Base-by-base conservation (phyloP, 805 yeast genomes). In the Sugiyamaella smithiae region DNA sequence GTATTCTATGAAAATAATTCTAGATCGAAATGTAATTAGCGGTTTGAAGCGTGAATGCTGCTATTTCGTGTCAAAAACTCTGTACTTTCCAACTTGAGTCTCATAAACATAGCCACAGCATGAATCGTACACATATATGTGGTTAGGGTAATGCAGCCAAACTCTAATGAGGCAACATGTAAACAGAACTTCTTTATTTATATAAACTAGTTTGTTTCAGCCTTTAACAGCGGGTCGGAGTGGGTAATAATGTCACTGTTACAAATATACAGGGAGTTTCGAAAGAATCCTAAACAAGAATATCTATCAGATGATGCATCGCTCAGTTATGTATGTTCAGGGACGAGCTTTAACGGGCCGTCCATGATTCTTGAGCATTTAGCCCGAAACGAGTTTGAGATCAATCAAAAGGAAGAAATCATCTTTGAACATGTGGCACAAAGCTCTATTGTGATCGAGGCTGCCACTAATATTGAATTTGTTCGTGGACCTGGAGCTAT, bases 401-500 rank as follows among this genome's bases (percentile, higher is more conserved):
- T 55, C 31, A 49, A 52, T 38, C 24, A 41, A 14, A 33, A 50
- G 2, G 62, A 57, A 48, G 43, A 45, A 14, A 43, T 56, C 20
- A 36, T 57, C 11, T 46, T 54, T 2, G 29, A 46, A 8, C 60
- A 56, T 19, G 51, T 48, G 16, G 47, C 51, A 14, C 22, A 20
- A 3, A 14, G 20, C 11, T 14, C 37, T 9, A 33, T 59, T 11
- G 60, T 60, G 16, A 46, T 60, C 19, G 64, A 60, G 47, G 48
- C 55, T 5, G 56, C 49, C 22, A 51, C 63, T 7, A 31, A 50
- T 11, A 45, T 60, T 28, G 59, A 57, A 52, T 60, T 59, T 46
- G 43, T 51, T 22, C 49, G 52, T n/a, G 63, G 63, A 16, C 49
- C 60, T 25, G 63, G 64, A 12, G 50, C 58, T 2, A 50, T 47